Conservation (phyloP, 306 rosid species). For the Cucumis cinereus region DNA sequence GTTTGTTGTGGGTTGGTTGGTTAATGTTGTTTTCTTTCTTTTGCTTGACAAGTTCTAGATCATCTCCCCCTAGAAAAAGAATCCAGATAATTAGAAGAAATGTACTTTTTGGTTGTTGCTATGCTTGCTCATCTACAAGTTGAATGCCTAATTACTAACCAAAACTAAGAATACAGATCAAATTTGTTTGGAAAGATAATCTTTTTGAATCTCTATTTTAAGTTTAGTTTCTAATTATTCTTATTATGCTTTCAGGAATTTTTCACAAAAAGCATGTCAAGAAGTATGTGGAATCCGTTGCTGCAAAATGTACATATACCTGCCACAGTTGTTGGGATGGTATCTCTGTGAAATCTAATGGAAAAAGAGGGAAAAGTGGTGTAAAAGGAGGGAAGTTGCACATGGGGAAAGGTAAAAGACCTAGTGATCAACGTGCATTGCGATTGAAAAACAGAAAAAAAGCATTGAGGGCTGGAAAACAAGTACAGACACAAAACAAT, state of each 20-base stretch:
- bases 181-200: not conserved
- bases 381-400: constrained; percentile 33
- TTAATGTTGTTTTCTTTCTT: no score
- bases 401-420: constrained; percentile 26
- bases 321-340: constrained; percentile 65
- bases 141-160: not conserved
- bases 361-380: constrained; percentile 31
- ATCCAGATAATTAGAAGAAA: not conserved
- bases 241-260: constrained; percentile 38
- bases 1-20: not conserved
- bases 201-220: not conserved
- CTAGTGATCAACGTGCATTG: constrained; percentile 26
- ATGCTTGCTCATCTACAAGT: not conserved
- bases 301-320: constrained; percentile 35
- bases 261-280: constrained; percentile 84
- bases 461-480: constrained; percentile 31
- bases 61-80: not conserved
- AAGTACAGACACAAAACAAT: constrained; percentile 28
- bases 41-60: not conserved
- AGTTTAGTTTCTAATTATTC: not conserved
- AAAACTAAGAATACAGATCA: not conserved
- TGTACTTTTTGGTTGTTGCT: not conserved
- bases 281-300: constrained; percentile 40
- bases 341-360: constrained; percentile 23
- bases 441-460: constrained; percentile 42